These are phyloP conservation scores for Apiotrichum siamense DNA, from an alignment of 1,284 basidiomycete species.

Conservation along the genomic window DNA sequence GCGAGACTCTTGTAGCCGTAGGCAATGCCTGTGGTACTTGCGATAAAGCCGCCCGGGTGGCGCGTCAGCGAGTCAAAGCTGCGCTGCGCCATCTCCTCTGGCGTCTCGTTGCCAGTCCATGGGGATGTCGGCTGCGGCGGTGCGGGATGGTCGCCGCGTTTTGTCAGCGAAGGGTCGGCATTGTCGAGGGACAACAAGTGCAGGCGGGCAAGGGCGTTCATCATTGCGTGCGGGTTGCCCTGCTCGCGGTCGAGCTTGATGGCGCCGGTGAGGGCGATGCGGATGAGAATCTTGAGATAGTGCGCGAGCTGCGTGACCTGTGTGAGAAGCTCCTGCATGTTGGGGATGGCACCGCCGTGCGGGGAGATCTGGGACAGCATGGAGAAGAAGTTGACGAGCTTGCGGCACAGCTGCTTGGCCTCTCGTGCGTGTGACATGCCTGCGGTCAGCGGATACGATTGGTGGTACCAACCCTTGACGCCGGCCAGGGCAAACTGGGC, in stretches of 20 bases:
- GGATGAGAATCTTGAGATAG: constrained; percentile 98
- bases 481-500: constrained; percentile 74
- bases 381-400: constrained; percentile 98
- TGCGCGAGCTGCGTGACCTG: constrained; percentile 97
- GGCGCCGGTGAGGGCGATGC: constrained; percentile 92
- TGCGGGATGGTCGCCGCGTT: constrained; percentile 38
- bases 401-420: constrained; percentile 96
- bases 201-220: constrained; percentile 83
- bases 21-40: constrained; percentile 61
- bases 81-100: constrained; percentile 36
- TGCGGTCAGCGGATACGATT: constrained; percentile 39
- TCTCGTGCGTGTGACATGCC: constrained; percentile 98
- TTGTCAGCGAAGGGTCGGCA: constrained; percentile 67
- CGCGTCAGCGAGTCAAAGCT: constrained; percentile 39
- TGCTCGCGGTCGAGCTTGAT: constrained; percentile 91
- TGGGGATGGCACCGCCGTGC: constrained; percentile 46
- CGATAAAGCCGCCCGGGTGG: constrained; percentile 50
- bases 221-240: constrained; percentile 72
- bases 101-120: constrained; percentile 19
- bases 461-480: constrained; percentile 63
- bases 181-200: constrained; percentile 84
- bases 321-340: constrained; percentile 96
- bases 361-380: constrained; percentile 61
- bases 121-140: constrained; percentile 6
- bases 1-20: constrained; percentile 86